Evolutionary conservation across 2,329 filamentous ascomycete genomes (phyloP).

Genomic region (Trichoderma sp.): DNA sequence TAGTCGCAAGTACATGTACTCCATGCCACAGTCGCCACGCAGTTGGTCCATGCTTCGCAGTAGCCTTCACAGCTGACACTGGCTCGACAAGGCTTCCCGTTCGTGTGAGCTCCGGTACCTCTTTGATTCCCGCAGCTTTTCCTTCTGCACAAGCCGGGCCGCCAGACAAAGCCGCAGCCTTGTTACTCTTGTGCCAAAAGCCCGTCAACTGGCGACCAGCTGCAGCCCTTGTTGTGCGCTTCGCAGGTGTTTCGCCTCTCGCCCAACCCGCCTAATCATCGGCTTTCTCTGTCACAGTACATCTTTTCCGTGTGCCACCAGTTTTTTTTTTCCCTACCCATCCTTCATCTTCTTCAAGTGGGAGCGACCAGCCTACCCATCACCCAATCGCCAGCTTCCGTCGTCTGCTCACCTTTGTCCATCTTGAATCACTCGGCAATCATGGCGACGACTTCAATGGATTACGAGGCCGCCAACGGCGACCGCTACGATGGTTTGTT

Average conservation of each 20-base stretch:
- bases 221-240: background rate
- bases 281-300: conserved; percentile 25
- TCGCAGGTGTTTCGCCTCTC: conserved; percentile 17
- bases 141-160: background rate
- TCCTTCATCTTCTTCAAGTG: conserved; percentile 6
- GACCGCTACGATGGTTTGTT: conserved; percentile 63
- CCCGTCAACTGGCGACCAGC: background rate
- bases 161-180: background rate
- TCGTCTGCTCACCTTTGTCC: conserved; percentile 18
- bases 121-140: background rate
- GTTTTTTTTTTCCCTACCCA: conserved; percentile 19
- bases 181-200: background rate
- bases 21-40: conserved; percentile 4
- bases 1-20: background rate
- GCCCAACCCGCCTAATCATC: conserved; percentile 27
- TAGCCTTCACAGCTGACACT: conserved; percentile 12
- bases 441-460: conserved; percentile 66
- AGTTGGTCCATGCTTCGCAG: conserved; percentile 7
- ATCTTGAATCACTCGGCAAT: conserved; percentile 22
- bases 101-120: background rate
- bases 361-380: conserved; percentile 12
- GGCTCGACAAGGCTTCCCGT: background rate
- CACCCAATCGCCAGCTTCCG: conserved; percentile 5
- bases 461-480: conserved; percentile 66
- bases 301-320: conserved; percentile 15